Evolutionary conservation across 2,329 filamentous ascomycete species (phyloP).

Genomic region (Claviceps citrina): DNA sequence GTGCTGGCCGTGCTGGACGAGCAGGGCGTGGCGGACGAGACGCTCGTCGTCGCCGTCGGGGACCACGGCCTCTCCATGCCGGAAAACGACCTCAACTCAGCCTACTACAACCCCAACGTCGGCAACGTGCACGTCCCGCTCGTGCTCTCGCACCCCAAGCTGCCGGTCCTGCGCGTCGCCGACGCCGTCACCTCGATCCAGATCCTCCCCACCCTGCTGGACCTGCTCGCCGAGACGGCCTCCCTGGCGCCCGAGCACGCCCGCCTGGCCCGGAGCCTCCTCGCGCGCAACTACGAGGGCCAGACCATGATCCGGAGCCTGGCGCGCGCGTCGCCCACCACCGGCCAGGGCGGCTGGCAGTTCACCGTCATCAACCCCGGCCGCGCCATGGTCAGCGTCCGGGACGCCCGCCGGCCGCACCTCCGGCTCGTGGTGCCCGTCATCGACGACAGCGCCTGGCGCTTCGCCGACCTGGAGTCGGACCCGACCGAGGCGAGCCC

Average conservation of each 20-base stretch:
- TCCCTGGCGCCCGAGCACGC: constrained; percentile 16
- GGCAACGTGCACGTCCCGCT: constrained; percentile 20
- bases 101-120: constrained; percentile 20
- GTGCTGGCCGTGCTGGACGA: constrained; percentile 17
- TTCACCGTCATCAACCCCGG: constrained; percentile 21
- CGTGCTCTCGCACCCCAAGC: constrained; percentile 18
- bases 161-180: constrained; percentile 17
- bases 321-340: constrained; percentile 7
- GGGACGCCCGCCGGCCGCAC: constrained; percentile 16
- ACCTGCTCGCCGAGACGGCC: constrained; percentile 18
- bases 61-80: constrained; percentile 20
- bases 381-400: constrained; percentile 18
- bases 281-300: constrained; percentile 18
- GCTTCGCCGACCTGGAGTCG: constrained; percentile 14
- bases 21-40: constrained; percentile 19
- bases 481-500: constrained; percentile 16
- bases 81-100: constrained; percentile 16
- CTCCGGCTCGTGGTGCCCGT: constrained; percentile 19
- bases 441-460: constrained; percentile 18
- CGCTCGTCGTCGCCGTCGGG: constrained; percentile 18
- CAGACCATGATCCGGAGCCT: constrained; percentile 20
- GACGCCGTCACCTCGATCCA: constrained; percentile 19
- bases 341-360: constrained; percentile 17
- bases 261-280: constrained; percentile 14
- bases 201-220: constrained; percentile 20